Conservation (phyloP, 2,329 filamentous ascomycete genomes). For the Lachnellula occidentalis region DNA sequence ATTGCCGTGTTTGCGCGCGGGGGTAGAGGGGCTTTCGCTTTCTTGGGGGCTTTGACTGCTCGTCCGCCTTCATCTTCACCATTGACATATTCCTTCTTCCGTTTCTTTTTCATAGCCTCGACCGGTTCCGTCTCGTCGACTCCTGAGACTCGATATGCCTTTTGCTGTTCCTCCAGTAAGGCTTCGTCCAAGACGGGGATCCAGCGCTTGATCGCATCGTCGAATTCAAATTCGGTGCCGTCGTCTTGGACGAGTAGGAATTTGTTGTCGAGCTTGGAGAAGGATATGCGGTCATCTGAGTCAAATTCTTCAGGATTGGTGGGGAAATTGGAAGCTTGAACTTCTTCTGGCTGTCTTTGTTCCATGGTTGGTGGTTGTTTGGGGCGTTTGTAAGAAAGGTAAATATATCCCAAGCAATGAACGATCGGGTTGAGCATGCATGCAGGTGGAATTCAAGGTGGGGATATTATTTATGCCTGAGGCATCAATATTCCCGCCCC, state of each 20-base stretch:
- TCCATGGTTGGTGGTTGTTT: too few species aligned
- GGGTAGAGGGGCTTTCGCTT: constrained; percentile 29
- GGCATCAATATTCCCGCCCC: too few species aligned
- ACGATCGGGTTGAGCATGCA: too few species aligned
- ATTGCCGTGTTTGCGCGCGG: constrained; percentile 74
- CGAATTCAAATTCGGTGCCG: constrained; percentile 80
- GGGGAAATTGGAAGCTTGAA: constrained; percentile 18
- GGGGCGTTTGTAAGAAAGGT: too few species aligned
- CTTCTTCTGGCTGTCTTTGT: too few species aligned
- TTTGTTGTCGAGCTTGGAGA: constrained; percentile 75
- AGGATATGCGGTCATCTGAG: constrained; percentile 76
- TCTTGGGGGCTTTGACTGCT: constrained; percentile 30
- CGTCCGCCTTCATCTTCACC: constrained; percentile 39
- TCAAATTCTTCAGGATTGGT: constrained; percentile 49
- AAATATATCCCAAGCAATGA: too few species aligned
- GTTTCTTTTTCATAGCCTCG: constrained; percentile 43
- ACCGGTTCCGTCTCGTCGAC: constrained; percentile 51
- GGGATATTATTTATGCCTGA: too few species aligned
- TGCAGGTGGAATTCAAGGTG: too few species aligned
- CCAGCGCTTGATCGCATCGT: constrained; percentile 68
- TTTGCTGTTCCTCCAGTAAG: constrained; percentile 53
- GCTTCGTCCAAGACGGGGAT: constrained; percentile 61
- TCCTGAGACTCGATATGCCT: constrained; percentile 54
- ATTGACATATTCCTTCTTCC: constrained; percentile 45
- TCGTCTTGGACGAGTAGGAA: constrained; percentile 81